phyloP scores from a whole-genome alignment of 139 green algal genomes.

The Micractinium conductrix region DNA sequence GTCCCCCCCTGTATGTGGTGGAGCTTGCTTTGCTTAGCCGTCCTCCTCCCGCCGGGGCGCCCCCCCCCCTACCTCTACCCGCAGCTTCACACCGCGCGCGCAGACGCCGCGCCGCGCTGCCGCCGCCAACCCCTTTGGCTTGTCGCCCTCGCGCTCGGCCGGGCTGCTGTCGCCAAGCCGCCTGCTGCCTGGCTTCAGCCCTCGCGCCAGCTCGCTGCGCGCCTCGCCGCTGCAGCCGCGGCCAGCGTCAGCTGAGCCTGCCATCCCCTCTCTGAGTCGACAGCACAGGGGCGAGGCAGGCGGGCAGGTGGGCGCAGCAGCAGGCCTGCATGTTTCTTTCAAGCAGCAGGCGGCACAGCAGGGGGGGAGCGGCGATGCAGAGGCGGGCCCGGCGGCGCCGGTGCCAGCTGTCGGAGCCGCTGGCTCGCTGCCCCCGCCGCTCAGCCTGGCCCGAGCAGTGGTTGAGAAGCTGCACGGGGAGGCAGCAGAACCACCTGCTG shows the following conservation, averaged over 20 bases:
- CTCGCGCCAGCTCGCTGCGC: too few relatives aligned
- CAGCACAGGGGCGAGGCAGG: too few relatives aligned
- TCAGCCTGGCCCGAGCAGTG: background rate
- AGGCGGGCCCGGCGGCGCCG: background rate
- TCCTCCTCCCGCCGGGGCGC: background rate
- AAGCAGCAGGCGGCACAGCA: too few relatives aligned
- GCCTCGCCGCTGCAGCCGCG: background rate
- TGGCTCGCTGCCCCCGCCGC: background rate
- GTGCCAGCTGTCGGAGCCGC: background rate
- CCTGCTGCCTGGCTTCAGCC: too few relatives aligned
- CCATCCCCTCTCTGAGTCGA: too few relatives aligned
- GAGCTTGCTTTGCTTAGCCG: too few relatives aligned
- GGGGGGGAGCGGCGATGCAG: too few relatives aligned
- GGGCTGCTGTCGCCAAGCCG: background rate
- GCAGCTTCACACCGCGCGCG: slow-evolving; percentile 20
- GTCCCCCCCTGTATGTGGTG: too few relatives aligned
- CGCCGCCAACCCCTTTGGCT: slow-evolving; percentile 18
- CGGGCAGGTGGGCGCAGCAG: too few relatives aligned
- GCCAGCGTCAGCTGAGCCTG: background rate
- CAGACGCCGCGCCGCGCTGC: slow-evolving; percentile 7
- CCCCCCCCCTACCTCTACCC: background rate
- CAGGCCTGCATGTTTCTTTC: too few relatives aligned
- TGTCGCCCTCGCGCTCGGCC: background rate
- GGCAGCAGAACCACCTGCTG: background rate
- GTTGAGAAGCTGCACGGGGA: background rate